These are phyloP conservation scores for Botrytis deweyae DNA, from an alignment of 2,329 filamentous ascomycete genomes.

Conservation along the genomic window DNA sequence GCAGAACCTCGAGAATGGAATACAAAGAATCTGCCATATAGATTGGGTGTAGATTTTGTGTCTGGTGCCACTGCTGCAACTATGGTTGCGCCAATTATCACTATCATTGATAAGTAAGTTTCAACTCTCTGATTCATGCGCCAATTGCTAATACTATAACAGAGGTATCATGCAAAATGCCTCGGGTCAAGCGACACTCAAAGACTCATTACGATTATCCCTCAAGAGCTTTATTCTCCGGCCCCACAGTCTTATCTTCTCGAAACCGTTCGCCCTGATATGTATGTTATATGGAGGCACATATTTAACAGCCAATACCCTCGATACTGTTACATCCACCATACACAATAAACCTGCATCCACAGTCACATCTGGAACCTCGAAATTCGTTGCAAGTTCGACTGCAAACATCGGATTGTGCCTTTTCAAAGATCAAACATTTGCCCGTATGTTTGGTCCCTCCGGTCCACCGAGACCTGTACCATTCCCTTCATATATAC, in stretches of 20 bases:
- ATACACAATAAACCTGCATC: slow-evolving; percentile 55
- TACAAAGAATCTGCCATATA: slow-evolving; percentile 66
- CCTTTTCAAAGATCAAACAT: slow-evolving; percentile 86
- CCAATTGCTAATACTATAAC: slow-evolving; percentile 28
- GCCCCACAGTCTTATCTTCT: slow-evolving; percentile 61
- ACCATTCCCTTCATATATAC: slow-evolving; percentile 66
- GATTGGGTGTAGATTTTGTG: slow-evolving; percentile 65
- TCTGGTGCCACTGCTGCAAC: slow-evolving; percentile 71
- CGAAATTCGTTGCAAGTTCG: slow-evolving; percentile 80
- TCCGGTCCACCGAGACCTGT: slow-evolving; percentile 56
- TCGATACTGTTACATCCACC: slow-evolving; percentile 77
- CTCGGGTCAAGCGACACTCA: slow-evolving; percentile 63
- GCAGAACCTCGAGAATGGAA: slow-evolving; percentile 58
- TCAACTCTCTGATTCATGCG: not conserved
- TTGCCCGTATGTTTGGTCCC: slow-evolving; percentile 78
- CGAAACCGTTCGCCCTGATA: slow-evolving; percentile 68
- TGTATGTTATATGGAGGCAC: slow-evolving; percentile 81
- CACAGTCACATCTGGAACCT: slow-evolving; percentile 67
- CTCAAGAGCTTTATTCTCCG: slow-evolving; percentile 55
- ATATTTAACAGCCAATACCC: slow-evolving; percentile 81
- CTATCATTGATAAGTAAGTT: slow-evolving; percentile 78
- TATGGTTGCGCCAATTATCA: slow-evolving; percentile 79
- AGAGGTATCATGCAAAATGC: slow-evolving; percentile 81
- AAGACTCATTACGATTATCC: slow-evolving; percentile 58
- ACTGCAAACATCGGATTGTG: slow-evolving; percentile 82